Percentiles rank a stretch among this genome's conserved stretches.
phyloP scores from a whole-genome alignment of 306 rosid genomes.

The Argentina anserina region DNA sequence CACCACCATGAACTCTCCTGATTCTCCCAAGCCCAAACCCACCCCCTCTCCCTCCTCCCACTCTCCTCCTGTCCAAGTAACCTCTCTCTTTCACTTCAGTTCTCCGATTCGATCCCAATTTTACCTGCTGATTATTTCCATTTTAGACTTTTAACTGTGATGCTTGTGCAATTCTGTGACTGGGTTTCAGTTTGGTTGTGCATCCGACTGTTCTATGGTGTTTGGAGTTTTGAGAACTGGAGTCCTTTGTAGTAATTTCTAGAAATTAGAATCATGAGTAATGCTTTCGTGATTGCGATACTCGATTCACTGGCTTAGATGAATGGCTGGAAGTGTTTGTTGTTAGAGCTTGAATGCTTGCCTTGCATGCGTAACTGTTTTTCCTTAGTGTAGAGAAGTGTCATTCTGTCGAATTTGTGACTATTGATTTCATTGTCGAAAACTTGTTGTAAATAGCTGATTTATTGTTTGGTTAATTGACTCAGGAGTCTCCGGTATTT shows the following conservation, averaged over 20 bases:
- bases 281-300: neutral
- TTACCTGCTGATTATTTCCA: neutral
- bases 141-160: neutral
- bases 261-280: too few species aligned
- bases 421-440: neutral
- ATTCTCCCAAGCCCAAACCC: conserved; percentile 28
- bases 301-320: neutral
- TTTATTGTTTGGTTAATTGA: conserved; percentile 8
- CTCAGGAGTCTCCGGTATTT: conserved; percentile 55
- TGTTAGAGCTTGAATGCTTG: neutral
- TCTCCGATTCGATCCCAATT: neutral
- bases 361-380: neutral
- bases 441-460: too few species aligned
- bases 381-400: neutral
- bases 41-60: conserved; percentile 20
- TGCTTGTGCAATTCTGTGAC: neutral
- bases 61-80: conserved; percentile 50
- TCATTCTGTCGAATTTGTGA: neutral
- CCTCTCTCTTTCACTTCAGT: neutral
- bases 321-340: neutral
- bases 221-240: neutral
- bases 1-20: conserved; percentile 54
- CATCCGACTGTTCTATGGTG: neutral
- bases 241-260: too few species aligned
- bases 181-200: conserved; percentile 1